Base-by-base conservation (phyloP, 2,329 filamentous ascomycete genomes). In the Cercospora sp. region DNA sequence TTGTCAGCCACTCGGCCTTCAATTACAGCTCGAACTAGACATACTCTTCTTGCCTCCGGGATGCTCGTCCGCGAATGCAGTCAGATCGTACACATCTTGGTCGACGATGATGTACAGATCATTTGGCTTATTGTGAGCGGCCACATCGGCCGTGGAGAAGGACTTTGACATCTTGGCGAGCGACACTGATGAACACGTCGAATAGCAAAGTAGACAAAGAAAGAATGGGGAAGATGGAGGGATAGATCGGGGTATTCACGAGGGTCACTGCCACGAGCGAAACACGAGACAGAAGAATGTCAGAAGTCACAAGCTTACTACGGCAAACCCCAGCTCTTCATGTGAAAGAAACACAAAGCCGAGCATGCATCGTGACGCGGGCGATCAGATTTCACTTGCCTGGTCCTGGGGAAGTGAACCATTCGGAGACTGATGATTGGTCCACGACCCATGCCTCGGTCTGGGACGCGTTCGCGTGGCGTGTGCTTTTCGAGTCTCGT, bases 31-130 rank as follows among this genome's bases (percentile, higher is more conserved):
- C n/a, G 23, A 26, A 26, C 13, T 30, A 20, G 40, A 71, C 73
- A 66, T 71, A 89, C 88, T 90, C 82, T 90, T 90, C 82, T 90
- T 90, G 71, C 71, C 92, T 73, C 91, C 92, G 0, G 92, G 92
- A 72, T 84, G 82, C 72, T 84, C 82, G 31, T 84, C 81, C 71
- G 83, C 82, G 73, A 84, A 85, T 70, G 82, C 93, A 75, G 93
- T 97, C 75, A 98, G 80, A 78, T 99, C 94, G 81, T 97, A 98
- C 73, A 98, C 94, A 81, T 98, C 94, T 76, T 94, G 91, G 74
- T 98, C 94, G 73, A 98, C 89, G 72, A 96, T 88, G 77, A 98
- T 92, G 88, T 90, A 98, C 69, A 97, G 85, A 78, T 90, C 90
- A 77, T 93, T 89, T 57, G 90, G 81, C 83, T 94, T 97, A 86